These are phyloP conservation scores for Setaria italica DNA, from an alignment of 202 grass and related monocot species.

Conservation along the genomic window DNA sequence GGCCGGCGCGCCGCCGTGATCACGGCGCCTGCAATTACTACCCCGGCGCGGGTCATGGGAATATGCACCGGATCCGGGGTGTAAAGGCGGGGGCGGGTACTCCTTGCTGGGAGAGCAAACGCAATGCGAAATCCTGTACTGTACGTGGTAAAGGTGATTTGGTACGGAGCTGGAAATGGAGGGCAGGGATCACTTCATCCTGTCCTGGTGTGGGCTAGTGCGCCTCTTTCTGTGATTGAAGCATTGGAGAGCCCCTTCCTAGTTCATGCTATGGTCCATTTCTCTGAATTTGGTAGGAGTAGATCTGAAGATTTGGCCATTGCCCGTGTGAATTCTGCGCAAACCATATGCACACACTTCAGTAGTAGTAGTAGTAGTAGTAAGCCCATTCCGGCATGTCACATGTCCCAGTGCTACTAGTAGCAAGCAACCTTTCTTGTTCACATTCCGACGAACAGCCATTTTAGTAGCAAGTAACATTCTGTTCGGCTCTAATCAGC, in stretches of 20 bases:
- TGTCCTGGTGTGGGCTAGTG: background rate
- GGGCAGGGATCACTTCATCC: background rate
- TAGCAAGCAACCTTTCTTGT: too few relatives aligned
- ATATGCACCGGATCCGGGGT: constrained; percentile 13
- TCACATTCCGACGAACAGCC: background rate
- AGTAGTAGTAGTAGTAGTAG: too few relatives aligned
- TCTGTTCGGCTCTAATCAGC: background rate
- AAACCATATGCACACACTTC: too few relatives aligned
- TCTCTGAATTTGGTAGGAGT: background rate
- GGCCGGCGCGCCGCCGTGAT: background rate
- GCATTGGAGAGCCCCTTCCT: background rate
- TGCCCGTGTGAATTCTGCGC: background rate
- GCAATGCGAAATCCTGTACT: background rate
- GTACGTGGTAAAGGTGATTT: constrained; percentile 10
- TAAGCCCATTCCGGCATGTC: background rate
- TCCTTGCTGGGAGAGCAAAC: background rate
- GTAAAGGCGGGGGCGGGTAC: constrained; percentile 4
- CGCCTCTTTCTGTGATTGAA: background rate
- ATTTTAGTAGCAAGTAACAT: background rate
- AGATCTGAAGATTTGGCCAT: background rate
- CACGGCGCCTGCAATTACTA: constrained; percentile 12
- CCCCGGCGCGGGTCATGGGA: background rate
- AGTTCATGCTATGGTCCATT: background rate
- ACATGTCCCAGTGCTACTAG: background rate
- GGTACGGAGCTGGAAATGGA: constrained; percentile 10